Percentiles rank a stretch among this genome's conserved stretches.
Evolutionary conservation across 495 filamentous ascomycete species (phyloP).

Genomic region (Penicillium tannophilum): DNA sequence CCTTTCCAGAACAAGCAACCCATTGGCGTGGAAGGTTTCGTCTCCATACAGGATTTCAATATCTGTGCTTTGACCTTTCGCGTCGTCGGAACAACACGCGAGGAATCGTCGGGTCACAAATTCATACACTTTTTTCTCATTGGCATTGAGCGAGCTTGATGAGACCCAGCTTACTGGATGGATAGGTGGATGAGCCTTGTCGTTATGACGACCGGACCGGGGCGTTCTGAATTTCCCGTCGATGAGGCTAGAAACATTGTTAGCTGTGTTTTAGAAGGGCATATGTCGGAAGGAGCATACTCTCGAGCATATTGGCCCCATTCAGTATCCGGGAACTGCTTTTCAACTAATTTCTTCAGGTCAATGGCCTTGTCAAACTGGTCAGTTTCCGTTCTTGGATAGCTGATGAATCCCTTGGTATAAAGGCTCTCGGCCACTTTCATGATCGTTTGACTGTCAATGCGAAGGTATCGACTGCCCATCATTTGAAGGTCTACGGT

Average conservation of each 20-base stretch:
- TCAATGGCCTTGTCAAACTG: constrained; percentile 92
- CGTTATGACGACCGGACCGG: constrained; percentile 81
- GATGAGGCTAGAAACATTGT: constrained; percentile 54
- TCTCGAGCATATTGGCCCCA: constrained; percentile 86
- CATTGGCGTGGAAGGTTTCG: constrained; percentile 77
- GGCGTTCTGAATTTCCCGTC: constrained; percentile 81
- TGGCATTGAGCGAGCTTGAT: constrained; percentile 56
- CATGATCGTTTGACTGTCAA: constrained; percentile 89
- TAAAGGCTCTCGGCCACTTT: constrained; percentile 87
- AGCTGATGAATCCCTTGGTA: constrained; percentile 93
- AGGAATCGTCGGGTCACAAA: constrained; percentile 93
- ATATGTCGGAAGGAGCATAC: constrained; percentile 29
- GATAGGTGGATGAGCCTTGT: constrained; percentile 96
- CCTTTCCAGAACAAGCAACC: constrained; percentile 80
- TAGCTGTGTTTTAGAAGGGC: constrained; percentile 8
- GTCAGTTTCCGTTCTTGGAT: constrained; percentile 96
- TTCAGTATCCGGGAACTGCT: constrained; percentile 70
- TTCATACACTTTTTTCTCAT: constrained; percentile 84
- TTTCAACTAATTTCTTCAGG: constrained; percentile 75
- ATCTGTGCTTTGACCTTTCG: constrained; percentile 78
- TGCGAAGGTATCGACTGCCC: constrained; percentile 79
- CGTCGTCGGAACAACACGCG: constrained; percentile 95
- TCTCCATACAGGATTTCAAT: constrained; percentile 84
- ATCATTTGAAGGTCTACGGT: constrained; percentile 99
- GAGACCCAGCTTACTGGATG: constrained; percentile 84